A percentile compares a stretch with the other conserved stretches of the same genome.
Evolutionary conservation across 2,329 filamentous ascomycete species (phyloP).

Genomic region (Chaetomiaceae sp.): DNA sequence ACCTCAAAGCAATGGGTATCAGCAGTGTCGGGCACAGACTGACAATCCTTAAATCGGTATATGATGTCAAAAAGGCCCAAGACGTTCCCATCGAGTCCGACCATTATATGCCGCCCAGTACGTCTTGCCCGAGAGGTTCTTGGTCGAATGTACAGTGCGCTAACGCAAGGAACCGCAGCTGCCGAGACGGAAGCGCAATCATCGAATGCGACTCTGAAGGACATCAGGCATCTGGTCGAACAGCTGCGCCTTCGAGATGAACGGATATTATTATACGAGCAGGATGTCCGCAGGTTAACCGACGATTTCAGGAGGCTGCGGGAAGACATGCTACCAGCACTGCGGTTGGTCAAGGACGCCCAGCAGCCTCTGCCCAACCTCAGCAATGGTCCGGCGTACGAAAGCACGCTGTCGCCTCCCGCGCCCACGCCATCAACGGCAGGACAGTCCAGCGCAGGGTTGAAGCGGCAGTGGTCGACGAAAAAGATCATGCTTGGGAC

Average conservation of each 20-base stretch:
- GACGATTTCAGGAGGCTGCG: slow-evolving; percentile 86
- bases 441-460: slow-evolving; percentile 47
- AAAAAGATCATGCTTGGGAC: slow-evolving; percentile 69
- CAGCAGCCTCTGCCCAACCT: slow-evolving; percentile 75
- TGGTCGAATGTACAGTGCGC: not conserved
- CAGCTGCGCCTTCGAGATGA: slow-evolving; percentile 88
- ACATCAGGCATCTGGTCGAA: slow-evolving; percentile 85
- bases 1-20: slow-evolving; percentile 93
- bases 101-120: slow-evolving; percentile 91
- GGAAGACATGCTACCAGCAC: slow-evolving; percentile 85
- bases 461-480: slow-evolving; percentile 71
- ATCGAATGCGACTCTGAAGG: slow-evolving; percentile 82
- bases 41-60: slow-evolving; percentile 92
- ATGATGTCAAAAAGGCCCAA: slow-evolving; percentile 92
- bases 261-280: slow-evolving; percentile 76
- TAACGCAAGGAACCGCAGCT: slow-evolving; percentile 48
- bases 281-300: slow-evolving; percentile 74
- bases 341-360: slow-evolving; percentile 86
- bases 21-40: slow-evolving; percentile 88
- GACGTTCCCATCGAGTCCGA: slow-evolving; percentile 87
- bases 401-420: slow-evolving; percentile 52
- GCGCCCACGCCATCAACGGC: slow-evolving; percentile 52
- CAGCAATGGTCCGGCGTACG: slow-evolving; percentile 46
- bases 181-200: slow-evolving; percentile 85
- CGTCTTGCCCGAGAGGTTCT: slow-evolving; percentile 34